Conservation (phyloP, 139 green algal genomes). For the Tetradesmus lagerheimii region DNA sequence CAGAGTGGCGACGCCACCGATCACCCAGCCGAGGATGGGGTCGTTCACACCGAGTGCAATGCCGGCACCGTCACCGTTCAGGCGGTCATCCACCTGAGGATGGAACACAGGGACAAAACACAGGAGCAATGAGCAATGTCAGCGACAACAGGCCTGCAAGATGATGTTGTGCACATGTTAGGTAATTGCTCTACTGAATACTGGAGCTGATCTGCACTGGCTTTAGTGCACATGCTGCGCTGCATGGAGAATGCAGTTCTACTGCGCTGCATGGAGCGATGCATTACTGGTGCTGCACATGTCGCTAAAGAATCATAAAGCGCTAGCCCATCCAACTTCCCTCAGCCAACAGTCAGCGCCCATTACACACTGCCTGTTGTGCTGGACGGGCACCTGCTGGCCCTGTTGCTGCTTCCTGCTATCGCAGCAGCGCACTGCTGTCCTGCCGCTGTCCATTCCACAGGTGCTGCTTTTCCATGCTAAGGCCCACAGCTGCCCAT, state of each 20-base stretch:
- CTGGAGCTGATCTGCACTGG: neutral
- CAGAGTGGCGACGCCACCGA: slow-evolving; percentile 60
- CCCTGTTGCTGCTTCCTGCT: neutral
- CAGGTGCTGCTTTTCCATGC: neutral
- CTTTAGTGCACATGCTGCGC: too few relatives aligned
- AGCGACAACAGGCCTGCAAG: neutral
- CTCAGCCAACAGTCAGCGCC: too few relatives aligned
- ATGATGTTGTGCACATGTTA: too few relatives aligned
- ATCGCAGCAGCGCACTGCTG: neutral
- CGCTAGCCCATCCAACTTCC: too few relatives aligned
- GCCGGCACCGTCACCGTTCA: slow-evolving; percentile 81
- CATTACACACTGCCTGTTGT: too few relatives aligned
- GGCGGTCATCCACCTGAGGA: slow-evolving; percentile 77
- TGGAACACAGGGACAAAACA: neutral
- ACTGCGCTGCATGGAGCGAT: neutral
- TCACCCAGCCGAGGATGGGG: slow-evolving; percentile 63
- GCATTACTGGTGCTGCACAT: too few relatives aligned
- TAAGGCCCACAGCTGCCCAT: neutral
- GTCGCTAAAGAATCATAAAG: too few relatives aligned
- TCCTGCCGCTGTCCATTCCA: neutral
- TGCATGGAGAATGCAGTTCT: neutral
- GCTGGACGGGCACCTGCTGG: too few relatives aligned
- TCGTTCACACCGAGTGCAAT: slow-evolving; percentile 76
- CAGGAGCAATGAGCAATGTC: neutral
- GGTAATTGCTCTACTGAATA: neutral